A percentile compares a stretch with the other conserved stretches of the same genome.
These are phyloP conservation scores for Scheffersomyces lignosus DNA, from an alignment of 805 yeast genomes.

Conservation along the genomic window DNA sequence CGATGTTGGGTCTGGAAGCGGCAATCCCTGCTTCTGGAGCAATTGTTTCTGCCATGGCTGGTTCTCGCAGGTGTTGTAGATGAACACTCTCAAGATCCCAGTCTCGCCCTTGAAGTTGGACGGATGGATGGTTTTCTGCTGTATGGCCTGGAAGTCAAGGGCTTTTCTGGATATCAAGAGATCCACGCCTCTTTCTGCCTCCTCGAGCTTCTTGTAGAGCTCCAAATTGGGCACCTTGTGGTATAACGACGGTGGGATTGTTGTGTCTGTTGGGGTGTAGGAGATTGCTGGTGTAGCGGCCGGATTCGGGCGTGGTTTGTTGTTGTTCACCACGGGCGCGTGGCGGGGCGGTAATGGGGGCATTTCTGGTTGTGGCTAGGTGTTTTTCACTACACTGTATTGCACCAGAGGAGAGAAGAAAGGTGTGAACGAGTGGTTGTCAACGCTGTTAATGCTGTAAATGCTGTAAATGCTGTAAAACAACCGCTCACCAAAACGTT, in stretches of 20 bases:
- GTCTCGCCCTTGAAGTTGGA: slow-evolving; percentile 43
- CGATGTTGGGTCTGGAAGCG: slow-evolving; percentile 16
- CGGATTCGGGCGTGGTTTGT: slow-evolving; percentile 31
- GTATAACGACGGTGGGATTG: slow-evolving; percentile 37
- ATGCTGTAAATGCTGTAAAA: too few relatives aligned
- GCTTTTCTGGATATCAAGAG: slow-evolving; percentile 79
- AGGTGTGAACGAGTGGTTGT: too few relatives aligned
- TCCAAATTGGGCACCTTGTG: slow-evolving; percentile 66
- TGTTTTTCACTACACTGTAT: too few relatives aligned
- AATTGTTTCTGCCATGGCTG: slow-evolving; percentile 75
- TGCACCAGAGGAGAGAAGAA: too few relatives aligned
- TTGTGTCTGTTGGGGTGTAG: slow-evolving; percentile 44
- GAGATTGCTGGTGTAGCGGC: slow-evolving; percentile 39
- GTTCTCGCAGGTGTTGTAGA: slow-evolving; percentile 78
- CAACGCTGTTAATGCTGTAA: too few relatives aligned
- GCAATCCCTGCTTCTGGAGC: slow-evolving; percentile 18
- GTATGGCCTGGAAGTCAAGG: slow-evolving; percentile 76
- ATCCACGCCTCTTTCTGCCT: slow-evolving; percentile 83
- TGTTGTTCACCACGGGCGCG: slow-evolving; percentile 12
- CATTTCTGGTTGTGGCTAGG: too few relatives aligned
- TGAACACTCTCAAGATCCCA: slow-evolving; percentile 71
- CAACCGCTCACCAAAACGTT: too few relatives aligned
- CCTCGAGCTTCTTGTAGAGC: slow-evolving; percentile 66
- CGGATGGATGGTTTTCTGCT: slow-evolving; percentile 41
- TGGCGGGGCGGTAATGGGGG: slow-evolving; percentile 17